Base-by-base conservation (phyloP, 192 early-diverging fungal genomes). In the Irineochytrium annulatum region DNA sequence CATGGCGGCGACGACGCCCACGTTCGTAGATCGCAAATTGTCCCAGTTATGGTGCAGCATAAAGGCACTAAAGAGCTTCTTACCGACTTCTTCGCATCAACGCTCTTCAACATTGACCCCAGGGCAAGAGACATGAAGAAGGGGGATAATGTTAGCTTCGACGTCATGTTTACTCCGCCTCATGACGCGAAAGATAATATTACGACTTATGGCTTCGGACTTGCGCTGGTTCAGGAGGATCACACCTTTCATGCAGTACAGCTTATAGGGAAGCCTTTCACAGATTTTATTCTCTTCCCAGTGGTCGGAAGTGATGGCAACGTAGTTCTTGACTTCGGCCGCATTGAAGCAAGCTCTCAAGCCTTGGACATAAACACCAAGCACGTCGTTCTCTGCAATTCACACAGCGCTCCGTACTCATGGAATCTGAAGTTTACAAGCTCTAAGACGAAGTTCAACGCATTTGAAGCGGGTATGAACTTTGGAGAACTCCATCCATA, bases 241-340 rank as follows among this genome's bases (percentile, higher is more conserved):
- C 74, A 79, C 52, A 62, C 57, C 14, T 68, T 67, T 37, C 68
- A 72, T 46, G 56, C 76, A 2, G 64, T 76, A n/a, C 77, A 78
- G 37, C 32, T 79, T 14, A 48, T 77, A 0, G 65, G 64, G n/a
- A 79, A 73, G 58, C 69, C 64, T 1, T 16, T 43, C 3, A 48
- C 55, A 13, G 77, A 77, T 41, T 68, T 82, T 27, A 43, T 82
- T 24, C 45, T 82, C 3, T 75, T 77, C 30, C 82, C 82, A 14
- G 26, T 54, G 3, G 55, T 59, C 16, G 54, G 30, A 29, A 49
- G 45, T 37, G 74, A 79, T 1, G 55, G 73, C 24, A 71, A 71
- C 17, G 59, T 84, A 1, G 32, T 76, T 1, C 28, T 84, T 13
- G 82, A 84, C 45, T 84, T 84, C 64, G 82, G 82, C 3, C 46